Evolutionary conservation across 345 rosid species (phyloP).

Genomic region (Camelina sativa): DNA sequence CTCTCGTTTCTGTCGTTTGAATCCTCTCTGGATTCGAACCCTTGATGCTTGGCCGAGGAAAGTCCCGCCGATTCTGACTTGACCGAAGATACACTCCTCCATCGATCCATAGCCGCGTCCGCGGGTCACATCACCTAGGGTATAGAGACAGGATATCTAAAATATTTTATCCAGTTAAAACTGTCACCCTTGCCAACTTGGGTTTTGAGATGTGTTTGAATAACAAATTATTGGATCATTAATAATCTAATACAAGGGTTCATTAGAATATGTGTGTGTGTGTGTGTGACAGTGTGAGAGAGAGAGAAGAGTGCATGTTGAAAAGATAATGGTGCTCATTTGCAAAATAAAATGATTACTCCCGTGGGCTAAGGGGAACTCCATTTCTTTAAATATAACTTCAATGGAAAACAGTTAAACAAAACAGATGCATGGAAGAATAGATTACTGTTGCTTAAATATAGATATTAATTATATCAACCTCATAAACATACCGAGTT

Average conservation of each 20-base stretch:
- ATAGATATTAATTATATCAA: background rate
- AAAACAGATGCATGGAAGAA: background rate
- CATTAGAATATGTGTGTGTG: background rate
- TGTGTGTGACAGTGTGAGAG: too few relatives aligned
- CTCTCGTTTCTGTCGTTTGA: too few relatives aligned
- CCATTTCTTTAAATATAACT: constrained; percentile 1
- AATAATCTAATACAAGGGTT: background rate
- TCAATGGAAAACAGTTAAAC: constrained; percentile 2
- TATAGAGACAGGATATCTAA: background rate
- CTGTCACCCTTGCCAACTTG: background rate
- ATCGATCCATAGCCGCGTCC: too few relatives aligned
- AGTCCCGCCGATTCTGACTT: too few relatives aligned
- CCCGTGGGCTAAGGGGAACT: constrained; percentile 24
- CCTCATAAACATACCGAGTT: background rate
- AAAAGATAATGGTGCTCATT: constrained; percentile 30
- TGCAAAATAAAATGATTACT: constrained; percentile 29
- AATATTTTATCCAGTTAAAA: background rate
- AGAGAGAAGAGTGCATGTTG: constrained; percentile 2
- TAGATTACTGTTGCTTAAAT: background rate
- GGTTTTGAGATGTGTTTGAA: constrained; percentile 3
- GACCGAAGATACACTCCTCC: too few relatives aligned
- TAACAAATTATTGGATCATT: background rate
- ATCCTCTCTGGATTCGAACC: too few relatives aligned
- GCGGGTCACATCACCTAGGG: too few relatives aligned
- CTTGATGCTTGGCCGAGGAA: too few relatives aligned